Evolutionary conservation across 441 rosid species (phyloP), one percentile per base, ranked within the genome.

Genomic region (Omphalea diandra): DNA sequence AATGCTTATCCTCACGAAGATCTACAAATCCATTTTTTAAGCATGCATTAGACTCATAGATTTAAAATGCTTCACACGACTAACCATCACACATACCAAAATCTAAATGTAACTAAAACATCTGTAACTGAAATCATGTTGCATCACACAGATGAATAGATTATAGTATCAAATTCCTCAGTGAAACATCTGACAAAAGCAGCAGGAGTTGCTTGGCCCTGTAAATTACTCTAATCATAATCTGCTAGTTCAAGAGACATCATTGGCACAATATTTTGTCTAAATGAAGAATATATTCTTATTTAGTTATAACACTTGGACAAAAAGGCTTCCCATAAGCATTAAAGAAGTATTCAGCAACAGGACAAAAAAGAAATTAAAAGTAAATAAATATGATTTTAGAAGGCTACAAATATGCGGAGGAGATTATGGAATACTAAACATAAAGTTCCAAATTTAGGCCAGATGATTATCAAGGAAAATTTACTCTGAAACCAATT

Each of bases 1-100:
- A 95, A 79, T 86, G 93, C 77, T 88, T 93, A 76, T 95, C 97
- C 79, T 89, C 98, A 24, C 99, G 97, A 66, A 95, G 98, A 91
- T 95, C 98, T 94, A 75, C 75, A 82, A 29, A 53, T 36, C 70
- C 74, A 69, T 56, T 75, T 76, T 49, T 63, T 60, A 71, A 68
- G 49, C 53, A 63, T 63, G 53, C 60, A 71, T 79, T 47, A 75
- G 72, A 47, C 32, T 26, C 20, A 47, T 40, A 68, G 41, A 26
- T 38, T 12, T 33, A 35, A 15, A 43, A 63, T 55, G 56, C 68
- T 65, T 66, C 52, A 62, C 36, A 63, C 8, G 55, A 32, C 73
- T 41, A 61, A 27, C 60, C 24, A 40, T 38, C 22, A 61, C 2
- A 4, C n/a, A 8, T 8, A 27, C 17, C 40, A 65, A 52, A 32